These are phyloP conservation scores for Baudoinia panamericana DNA, from an alignment of 495 filamentous ascomycete genomes.

Conservation along the genomic window DNA sequence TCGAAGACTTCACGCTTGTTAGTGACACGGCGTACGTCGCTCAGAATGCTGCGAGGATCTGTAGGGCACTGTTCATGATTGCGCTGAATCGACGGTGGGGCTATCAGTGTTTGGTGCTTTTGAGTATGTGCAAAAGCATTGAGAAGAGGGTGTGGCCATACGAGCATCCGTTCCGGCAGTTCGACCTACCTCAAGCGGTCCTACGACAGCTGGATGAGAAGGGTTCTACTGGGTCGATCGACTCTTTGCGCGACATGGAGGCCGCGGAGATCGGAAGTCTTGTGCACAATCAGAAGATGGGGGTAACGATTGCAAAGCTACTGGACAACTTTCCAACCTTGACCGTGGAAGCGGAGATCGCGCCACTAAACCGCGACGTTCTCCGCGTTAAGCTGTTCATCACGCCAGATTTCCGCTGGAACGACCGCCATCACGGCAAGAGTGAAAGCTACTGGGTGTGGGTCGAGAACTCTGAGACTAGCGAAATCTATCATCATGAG, in stretches of 20 bases:
- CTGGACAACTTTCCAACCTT: conserved; percentile 87
- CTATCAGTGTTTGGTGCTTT: conserved; percentile 75
- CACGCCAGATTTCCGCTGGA: conserved; percentile 87
- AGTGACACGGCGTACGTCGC: conserved; percentile 91
- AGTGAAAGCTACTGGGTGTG: conserved; percentile 97
- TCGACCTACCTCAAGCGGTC: conserved; percentile 74
- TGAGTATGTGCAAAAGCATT: conserved; percentile 88
- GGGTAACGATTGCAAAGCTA: conserved; percentile 62
- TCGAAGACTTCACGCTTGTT: conserved; percentile 84
- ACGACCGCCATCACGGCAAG: conserved; percentile 83
- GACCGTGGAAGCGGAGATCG: conserved; percentile 82
- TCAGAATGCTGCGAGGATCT: conserved; percentile 89
- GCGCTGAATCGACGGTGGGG: conserved; percentile 90
- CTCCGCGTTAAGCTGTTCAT: conserved; percentile 73
- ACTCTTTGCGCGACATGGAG: conserved; percentile 82
- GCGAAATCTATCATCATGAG: conserved; percentile 95
- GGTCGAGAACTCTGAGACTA: conserved; percentile 97
- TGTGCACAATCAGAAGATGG: conserved; percentile 82
- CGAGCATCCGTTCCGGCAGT: conserved; percentile 90
- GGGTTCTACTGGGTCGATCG: conserved; percentile 56
- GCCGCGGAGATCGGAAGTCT: conserved; percentile 76
- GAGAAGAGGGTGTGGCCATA: conserved; percentile 88
- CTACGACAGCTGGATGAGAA: conserved; percentile 71
- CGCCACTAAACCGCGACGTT: conserved; percentile 88
- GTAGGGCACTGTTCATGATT: conserved; percentile 92